Percentiles rank a stretch among this genome's conserved stretches.
Evolutionary conservation across 768 basidiomycete species (phyloP).

Genomic region (Daedaleopsis nitida): DNA sequence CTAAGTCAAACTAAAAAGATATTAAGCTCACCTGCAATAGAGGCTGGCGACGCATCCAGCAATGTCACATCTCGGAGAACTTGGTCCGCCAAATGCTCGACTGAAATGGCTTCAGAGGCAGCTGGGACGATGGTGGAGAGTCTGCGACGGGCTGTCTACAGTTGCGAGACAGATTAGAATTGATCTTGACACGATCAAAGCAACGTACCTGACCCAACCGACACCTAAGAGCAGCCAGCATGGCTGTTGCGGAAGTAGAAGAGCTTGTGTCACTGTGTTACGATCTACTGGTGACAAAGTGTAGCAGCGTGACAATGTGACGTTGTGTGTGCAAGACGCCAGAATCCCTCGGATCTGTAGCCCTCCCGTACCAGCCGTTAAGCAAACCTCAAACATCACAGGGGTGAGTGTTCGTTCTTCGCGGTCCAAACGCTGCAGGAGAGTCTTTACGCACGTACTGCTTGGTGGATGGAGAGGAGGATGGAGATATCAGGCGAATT

Average conservation of each 20-base stretch:
- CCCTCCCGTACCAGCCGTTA: conserved; percentile 17
- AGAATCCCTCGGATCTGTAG: conserved; percentile 13
- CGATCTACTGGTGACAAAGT: background rate
- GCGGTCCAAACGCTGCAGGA: conserved; percentile 12
- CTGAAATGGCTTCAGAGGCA: background rate
- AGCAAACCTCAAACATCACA: conserved; percentile 35
- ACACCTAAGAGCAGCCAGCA: conserved; percentile 29
- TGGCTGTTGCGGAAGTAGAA: conserved; percentile 7
- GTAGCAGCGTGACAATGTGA: background rate
- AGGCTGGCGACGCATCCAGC: background rate
- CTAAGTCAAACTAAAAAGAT: background rate
- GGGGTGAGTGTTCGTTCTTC: conserved; percentile 39
- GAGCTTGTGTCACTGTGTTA: background rate
- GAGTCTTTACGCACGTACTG: background rate
- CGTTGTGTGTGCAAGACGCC: conserved; percentile 3
- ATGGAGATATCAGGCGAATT: conserved; percentile 3
- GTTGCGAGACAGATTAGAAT: background rate
- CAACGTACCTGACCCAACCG: conserved; percentile 25
- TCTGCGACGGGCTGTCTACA: conserved; percentile 12
- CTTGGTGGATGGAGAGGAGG: background rate
- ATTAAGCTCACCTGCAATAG: background rate
- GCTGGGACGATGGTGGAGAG: conserved; percentile 20
- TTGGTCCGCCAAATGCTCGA: background rate
- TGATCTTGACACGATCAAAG: background rate
- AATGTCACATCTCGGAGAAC: background rate